Base-by-base conservation (phyloP, 2,329 filamentous ascomycete species). In the Epichloe uncinata region DNA sequence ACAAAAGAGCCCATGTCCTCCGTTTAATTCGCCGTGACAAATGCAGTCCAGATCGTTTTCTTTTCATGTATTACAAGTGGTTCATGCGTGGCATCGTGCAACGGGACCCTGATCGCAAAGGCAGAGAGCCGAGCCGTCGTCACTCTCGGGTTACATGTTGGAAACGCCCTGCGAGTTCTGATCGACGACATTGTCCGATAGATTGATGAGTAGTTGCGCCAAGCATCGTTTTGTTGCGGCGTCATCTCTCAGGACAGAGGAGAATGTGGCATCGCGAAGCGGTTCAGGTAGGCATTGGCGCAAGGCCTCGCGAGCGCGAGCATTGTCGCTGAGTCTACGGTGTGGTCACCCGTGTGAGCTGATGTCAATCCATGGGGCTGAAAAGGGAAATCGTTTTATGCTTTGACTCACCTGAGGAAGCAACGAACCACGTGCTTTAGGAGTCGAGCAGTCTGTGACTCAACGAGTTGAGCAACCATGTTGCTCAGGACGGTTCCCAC, bases 341-440 rank as follows among this genome's bases (percentile, higher is more conserved):
- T 11, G 6, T 11, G 6, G 33, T 18, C 2, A 15, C 11, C 22
- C 11, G n/a, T n/a, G 52, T 61, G 53, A 61, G 57, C 26, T 48
- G n/a, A 7, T 20, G 20, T 20, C 18, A 26, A 26, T 30, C 26
- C n/a, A n/a, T 36, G n/a, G 16, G 38, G 5, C n/a, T 7, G 4
- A 8, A 3, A 11, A 13, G 18, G 38, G 16, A 12, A 13, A 2
- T 18, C 18, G 18, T 20, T 40, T 13, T 3, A 11, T 30, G 16
- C 26, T n/a, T 9, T 20, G 9, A 70, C 81, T 59, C 73, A 94
- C 88, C 93, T 81, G 63, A 98, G 77, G 67, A 98, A 98, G 70
- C 93, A 98, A 58, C 93, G 78, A 35, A 98, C 93, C 51, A 98
- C 93, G 64, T 98, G 93, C 77, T 98, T 98, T 22, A 98, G 79